phyloP scores from a whole-genome alignment of 805 yeast genomes.

The Lipomyces spencermartinsiae region DNA sequence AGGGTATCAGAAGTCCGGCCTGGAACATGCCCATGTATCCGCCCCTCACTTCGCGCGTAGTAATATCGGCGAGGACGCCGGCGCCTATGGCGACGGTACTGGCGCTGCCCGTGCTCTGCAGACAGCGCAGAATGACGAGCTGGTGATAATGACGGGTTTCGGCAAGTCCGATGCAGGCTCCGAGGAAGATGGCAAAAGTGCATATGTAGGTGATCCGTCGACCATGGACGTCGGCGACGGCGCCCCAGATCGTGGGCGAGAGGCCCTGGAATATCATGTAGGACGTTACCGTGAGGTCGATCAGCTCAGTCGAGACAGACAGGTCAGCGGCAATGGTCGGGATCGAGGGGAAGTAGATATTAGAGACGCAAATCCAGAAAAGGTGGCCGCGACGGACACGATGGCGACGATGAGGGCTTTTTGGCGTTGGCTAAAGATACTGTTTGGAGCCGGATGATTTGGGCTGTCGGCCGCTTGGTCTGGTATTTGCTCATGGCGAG shows the following conservation, averaged over 20 bases:
- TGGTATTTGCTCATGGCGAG: not conserved
- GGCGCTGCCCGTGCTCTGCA: constrained; percentile 80
- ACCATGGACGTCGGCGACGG: constrained; percentile 73
- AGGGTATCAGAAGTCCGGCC: constrained; percentile 73
- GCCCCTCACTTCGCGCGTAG: constrained; percentile 71
- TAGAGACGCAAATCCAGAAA: constrained; percentile 73
- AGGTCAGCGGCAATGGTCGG: constrained; percentile 63
- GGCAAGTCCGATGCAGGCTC: constrained; percentile 72
- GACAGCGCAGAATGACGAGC: constrained; percentile 66
- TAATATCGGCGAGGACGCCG: constrained; percentile 77
- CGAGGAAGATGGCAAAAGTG: constrained; percentile 62
- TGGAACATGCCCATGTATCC: constrained; percentile 67
- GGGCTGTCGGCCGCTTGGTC: not conserved
- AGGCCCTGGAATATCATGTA: constrained; percentile 79
- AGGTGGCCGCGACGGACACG: constrained; percentile 59
- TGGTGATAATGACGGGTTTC: constrained; percentile 59
- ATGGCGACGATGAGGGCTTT: constrained; percentile 41
- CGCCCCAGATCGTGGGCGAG: constrained; percentile 68
- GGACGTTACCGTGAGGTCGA: constrained; percentile 77
- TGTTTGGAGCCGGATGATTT: constrained; percentile 1
- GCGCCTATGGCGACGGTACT: constrained; percentile 74
- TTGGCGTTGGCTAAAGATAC: constrained; percentile 15
- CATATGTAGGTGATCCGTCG: constrained; percentile 69
- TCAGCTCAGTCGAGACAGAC: constrained; percentile 58
- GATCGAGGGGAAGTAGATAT: constrained; percentile 83